A percentile compares a stretch with the other conserved stretches of the same genome.
Conservation (phyloP, 1,284 basidiomycete genomes). For the Tilletia indica region DNA sequence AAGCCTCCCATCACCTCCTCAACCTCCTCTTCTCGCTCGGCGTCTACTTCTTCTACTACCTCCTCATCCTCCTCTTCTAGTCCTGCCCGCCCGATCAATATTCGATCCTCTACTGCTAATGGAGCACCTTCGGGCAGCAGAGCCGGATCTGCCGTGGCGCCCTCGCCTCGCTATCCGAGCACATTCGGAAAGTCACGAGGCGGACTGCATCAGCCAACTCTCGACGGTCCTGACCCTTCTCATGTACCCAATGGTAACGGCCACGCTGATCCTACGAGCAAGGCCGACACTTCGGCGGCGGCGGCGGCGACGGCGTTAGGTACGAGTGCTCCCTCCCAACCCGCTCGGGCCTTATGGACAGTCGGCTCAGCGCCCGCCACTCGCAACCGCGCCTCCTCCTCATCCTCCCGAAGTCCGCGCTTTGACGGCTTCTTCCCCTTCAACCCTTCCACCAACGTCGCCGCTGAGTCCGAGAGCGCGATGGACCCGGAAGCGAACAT, state of each 20-base stretch:
- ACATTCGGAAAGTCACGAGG: no score
- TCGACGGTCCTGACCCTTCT: no score
- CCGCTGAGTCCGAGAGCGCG: neutral
- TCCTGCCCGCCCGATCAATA: no score
- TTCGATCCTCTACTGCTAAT: no score
- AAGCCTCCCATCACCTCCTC: neutral
- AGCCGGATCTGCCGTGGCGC: no score
- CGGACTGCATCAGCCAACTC: no score
- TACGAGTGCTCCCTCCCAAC: constrained; percentile 1
- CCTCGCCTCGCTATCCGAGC: no score
- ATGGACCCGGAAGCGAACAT: neutral
- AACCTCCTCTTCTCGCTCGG: neutral
- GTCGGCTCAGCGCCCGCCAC: constrained; percentile 1
- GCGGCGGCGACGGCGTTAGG: neutral
- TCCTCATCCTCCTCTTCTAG: no score
- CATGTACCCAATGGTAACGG: neutral
- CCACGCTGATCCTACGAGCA: neutral
- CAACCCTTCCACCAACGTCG: no score
- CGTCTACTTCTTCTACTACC: neutral
- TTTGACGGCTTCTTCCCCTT: neutral
- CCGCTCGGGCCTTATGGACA: neutral
- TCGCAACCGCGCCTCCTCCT: no score
- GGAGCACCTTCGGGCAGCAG: no score
- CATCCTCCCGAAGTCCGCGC: neutral
- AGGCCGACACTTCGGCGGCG: neutral